Base-by-base conservation (phyloP, 139 green algal species). In the Astrephomene gubernaculifera region DNA sequence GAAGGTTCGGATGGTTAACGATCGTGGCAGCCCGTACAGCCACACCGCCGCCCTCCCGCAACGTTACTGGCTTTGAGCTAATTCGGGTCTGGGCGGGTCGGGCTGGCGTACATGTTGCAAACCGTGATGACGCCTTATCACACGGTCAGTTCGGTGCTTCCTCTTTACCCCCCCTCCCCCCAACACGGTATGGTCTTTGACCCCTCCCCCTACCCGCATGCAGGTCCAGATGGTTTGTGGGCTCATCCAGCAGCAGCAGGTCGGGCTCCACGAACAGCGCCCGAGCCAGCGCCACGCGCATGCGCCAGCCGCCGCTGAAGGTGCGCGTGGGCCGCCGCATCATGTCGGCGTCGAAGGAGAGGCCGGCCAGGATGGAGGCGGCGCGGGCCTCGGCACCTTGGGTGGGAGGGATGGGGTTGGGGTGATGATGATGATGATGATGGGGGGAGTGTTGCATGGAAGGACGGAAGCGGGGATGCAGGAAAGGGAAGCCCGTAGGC, bases 211-310 rank as follows among this genome's bases (percentile, higher is more conserved):
- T 76, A 92, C 88, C 89, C 39, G 91, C 91, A 70, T 93, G 89
- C 14, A 93, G 81, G 82, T 94, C 92, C 83, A 95, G 65, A 71
- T 95, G 92, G 69, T 93, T 94, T 19, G 90, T 93, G 1, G 89
- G 90, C 88, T 93, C 91, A 76, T 99, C 97, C 83, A 99, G 93
- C 81, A 99, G 90, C 87, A 99, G 93, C 68, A 99, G 94, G 73
- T 96, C 93, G 0, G 92, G 92, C 83, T 94, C 85, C 67, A 96
- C 93, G 86, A 98, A 98, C 67, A 98, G 88, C 44, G 95, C 95
- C 3, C 94, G 82, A 8, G 95, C 95, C 39, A 98, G 89, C 41
- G 95, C 92, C 44, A 97, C 90, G 27, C 95, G 92, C 90, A 93
- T 94, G 52, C 88, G 75, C 89, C 89, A 92, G 10, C 88, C 93